A percentile compares a stretch with the other conserved stretches of the same genome.
phyloP scores from a whole-genome alignment of 768 basidiomycete genomes.

The Suillus cothurnatus region DNA sequence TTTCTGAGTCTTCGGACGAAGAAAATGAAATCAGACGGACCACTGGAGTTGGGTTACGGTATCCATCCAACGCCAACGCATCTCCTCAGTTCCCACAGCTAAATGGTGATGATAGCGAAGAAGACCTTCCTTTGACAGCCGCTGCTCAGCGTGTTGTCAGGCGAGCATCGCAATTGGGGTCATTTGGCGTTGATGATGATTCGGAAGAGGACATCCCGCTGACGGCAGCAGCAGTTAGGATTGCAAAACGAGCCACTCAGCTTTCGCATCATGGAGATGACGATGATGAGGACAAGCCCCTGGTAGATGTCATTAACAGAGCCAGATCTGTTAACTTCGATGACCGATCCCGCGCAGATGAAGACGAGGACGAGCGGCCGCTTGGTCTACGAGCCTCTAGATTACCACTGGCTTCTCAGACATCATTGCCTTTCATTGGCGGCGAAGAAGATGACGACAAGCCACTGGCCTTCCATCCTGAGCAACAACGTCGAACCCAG shows the following conservation, averaged over 20 bases:
- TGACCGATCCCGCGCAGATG: conserved; percentile 38
- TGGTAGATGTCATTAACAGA: conserved; percentile 59
- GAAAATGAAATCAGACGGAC: conserved; percentile 53
- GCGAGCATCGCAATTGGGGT: conserved; percentile 38
- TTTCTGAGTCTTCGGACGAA: conserved; percentile 65
- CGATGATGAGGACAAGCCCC: conserved; percentile 68
- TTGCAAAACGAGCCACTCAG: conserved; percentile 39
- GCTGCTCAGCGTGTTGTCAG: conserved; percentile 58
- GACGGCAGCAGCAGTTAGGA: conserved; percentile 54
- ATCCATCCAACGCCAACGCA: conserved; percentile 36
- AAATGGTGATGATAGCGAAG: conserved; percentile 65
- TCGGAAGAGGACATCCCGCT: conserved; percentile 77
- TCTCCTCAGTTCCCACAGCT: conserved; percentile 14
- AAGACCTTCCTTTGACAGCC: conserved; percentile 76
- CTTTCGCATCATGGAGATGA: conserved; percentile 16
- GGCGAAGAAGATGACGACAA: conserved; percentile 65
- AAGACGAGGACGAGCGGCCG: conserved; percentile 72
- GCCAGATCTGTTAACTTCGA: conserved; percentile 47
- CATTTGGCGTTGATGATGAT: conserved; percentile 42
- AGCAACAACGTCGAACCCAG: conserved; percentile 76
- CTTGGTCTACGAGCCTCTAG: conserved; percentile 70
- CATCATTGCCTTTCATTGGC: conserved; percentile 28
- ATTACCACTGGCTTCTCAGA: conserved; percentile 25
- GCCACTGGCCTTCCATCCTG: conserved; percentile 74
- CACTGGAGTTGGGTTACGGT: conserved; percentile 60